Evolutionary conservation across 257 asterid species (phyloP), one percentile per base, ranked within the genome.

Genomic region (Leptodermis oblonga): DNA sequence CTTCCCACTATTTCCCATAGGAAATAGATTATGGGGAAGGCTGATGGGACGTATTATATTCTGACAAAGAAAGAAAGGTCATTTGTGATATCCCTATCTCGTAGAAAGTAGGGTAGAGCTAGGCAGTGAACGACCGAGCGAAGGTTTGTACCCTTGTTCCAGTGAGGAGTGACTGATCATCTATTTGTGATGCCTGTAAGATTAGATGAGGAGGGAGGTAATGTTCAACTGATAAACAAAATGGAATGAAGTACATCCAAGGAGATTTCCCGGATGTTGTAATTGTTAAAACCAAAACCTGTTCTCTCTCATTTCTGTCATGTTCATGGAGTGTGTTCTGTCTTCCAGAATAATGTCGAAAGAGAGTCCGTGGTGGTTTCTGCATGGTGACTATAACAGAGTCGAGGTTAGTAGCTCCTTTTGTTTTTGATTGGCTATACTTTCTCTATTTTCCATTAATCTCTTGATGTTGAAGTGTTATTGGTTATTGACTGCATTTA

Each of bases 311-410:
- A 1, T 15, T 54, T n/a, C 17, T 53, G 39, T 58, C 18, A n/a
- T 66, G 33, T 65, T 18, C 18, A 66, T 64, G 51, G 55, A 5
- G 54, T 52, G 30, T 4, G 12, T 60, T 53, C 7, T 72, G 10
- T 22, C 71, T 76, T 78, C 49, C 85, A 93, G 98, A 80, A 75
- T 93, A 67, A 68, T 80, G 70, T 84, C 89, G 13, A 79, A 66
- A 69, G 77, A 39, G 41, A 86, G 97, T 60, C 98, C 98, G 2
- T 93, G 98, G 98, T 93, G 98, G 98, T 93, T 93, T 80, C 81
- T 93, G 76, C 97, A 90, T 72, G 79, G 76, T 48, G 85, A 78
- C 73, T 66, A 72, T 53, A 74, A 75, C 31, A 76, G 66, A 67
- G 74, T 78, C 71, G 71, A 88, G 95, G 92, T 86, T 52, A 65